Percentiles rank a stretch among this genome's conserved stretches.
Evolutionary conservation across 176 grass and related monocot species (phyloP).

Genomic region (Lolium perenne): DNA sequence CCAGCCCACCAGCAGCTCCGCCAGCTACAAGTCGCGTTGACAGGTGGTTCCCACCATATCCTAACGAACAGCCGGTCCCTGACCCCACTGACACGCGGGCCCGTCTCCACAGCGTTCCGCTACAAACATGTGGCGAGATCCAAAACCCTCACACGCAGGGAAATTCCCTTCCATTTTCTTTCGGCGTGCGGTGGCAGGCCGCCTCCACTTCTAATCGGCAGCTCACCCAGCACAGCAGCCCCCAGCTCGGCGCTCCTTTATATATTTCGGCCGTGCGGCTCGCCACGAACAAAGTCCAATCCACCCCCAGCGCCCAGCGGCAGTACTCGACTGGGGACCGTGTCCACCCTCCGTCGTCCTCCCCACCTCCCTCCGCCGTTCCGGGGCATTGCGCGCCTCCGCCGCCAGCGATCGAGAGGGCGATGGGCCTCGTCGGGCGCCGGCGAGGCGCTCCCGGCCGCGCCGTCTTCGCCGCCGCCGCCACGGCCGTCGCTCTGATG

Average conservation of each 20-base stretch:
- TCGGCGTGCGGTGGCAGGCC: constrained; percentile 19
- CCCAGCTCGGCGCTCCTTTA: neutral
- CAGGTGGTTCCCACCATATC: constrained; percentile 42
- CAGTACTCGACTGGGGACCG: neutral
- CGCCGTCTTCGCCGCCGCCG: constrained; percentile 24
- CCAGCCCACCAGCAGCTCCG: constrained; percentile 15
- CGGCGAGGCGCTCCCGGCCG: constrained; percentile 39
- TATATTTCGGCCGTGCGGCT: constrained; percentile 31
- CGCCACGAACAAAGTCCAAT: constrained; percentile 42
- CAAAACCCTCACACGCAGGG: neutral
- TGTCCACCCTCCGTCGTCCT: neutral
- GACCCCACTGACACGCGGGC: neutral
- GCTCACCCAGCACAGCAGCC: neutral
- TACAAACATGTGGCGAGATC: constrained; percentile 15
- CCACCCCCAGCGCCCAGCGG: constrained; percentile 4
- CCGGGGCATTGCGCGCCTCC: constrained; percentile 39
- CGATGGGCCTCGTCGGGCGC: constrained; percentile 38
- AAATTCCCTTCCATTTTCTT: neutral
- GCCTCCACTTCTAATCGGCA: constrained; percentile 10
- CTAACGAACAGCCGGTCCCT: neutral
- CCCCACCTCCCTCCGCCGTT: constrained; percentile 8
- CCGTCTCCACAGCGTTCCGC: neutral
- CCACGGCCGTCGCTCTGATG: constrained; percentile 29
- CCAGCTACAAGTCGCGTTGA: neutral
- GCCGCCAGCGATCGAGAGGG: constrained; percentile 39